Evolutionary conservation across 2,329 filamentous ascomycete genomes (phyloP).

Genomic region (Botrytis elliptica): DNA sequence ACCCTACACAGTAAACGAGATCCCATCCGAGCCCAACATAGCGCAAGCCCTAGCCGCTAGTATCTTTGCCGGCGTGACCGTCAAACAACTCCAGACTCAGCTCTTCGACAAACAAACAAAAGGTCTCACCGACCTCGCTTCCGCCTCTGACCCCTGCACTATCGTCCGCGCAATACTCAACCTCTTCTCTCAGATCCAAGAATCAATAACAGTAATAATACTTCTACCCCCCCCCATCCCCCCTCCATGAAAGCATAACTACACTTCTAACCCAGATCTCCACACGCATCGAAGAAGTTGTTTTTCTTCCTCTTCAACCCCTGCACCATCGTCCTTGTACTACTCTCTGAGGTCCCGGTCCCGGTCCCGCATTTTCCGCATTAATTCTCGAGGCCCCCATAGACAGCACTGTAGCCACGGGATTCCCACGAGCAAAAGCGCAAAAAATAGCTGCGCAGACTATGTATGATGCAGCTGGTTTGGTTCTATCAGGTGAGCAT

Average conservation of each 20-base stretch:
- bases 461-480: constrained; percentile 69
- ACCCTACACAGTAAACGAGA: constrained; percentile 67
- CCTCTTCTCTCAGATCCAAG: constrained; percentile 73
- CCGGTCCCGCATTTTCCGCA: constrained; percentile 70
- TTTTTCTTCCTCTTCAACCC: constrained; percentile 59
- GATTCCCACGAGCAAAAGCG: constrained; percentile 69
- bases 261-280: constrained; percentile 74
- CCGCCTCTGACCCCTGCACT: constrained; percentile 26
- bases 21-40: constrained; percentile 68
- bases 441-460: constrained; percentile 76
- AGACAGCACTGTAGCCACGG: constrained; percentile 78
- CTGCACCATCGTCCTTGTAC: constrained; percentile 44
- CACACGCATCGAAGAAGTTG: constrained; percentile 67
- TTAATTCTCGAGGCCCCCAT: constrained; percentile 73
- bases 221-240: constrained; percentile 57
- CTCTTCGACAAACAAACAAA: constrained; percentile 41
- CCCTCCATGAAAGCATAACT: constrained; percentile 54
- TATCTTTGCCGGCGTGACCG: constrained; percentile 75
- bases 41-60: constrained; percentile 69
- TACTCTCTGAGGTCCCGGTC: constrained; percentile 71
- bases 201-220: constrained; percentile 80
- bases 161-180: constrained; percentile 76
- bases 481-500: constrained; percentile 70
- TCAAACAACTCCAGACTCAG: constrained; percentile 63
- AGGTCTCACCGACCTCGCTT: constrained; percentile 40